phyloP scores from a whole-genome alignment of 2,329 filamentous ascomycete species.

The Colletotrichum sp. region DNA sequence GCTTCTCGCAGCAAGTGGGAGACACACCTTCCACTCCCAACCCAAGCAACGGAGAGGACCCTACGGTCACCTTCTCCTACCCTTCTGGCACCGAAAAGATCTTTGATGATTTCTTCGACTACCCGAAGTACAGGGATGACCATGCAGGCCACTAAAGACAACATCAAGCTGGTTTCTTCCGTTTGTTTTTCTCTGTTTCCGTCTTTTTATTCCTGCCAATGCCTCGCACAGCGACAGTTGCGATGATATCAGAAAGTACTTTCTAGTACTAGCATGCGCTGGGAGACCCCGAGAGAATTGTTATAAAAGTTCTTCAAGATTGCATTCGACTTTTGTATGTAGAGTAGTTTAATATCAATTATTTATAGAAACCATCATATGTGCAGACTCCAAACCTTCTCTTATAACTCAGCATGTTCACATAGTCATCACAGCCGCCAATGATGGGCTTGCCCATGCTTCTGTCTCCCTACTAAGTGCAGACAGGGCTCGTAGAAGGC shows the following conservation, averaged over 20 bases:
- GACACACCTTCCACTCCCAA: neutral
- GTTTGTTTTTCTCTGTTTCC: neutral
- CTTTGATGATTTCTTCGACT: neutral
- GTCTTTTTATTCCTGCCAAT: neutral
- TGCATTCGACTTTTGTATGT: neutral
- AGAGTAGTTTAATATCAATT: neutral
- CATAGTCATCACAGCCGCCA: neutral
- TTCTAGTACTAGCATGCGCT: neutral
- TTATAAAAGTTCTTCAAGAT: neutral
- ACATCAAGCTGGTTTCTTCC: fast-evolving
- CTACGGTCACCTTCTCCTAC: neutral
- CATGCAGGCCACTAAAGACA: neutral
- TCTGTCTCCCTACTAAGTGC: neutral
- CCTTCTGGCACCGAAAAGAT: neutral
- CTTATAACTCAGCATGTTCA: neutral
- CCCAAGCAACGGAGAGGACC: neutral
- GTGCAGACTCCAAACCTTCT: neutral
- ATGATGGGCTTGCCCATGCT: neutral
- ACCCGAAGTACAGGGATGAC: neutral
- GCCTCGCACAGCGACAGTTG: neutral
- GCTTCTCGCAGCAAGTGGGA: neutral
- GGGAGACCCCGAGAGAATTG: neutral
- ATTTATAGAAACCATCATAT: neutral
- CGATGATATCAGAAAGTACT: neutral
- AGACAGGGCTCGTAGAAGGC: slow-evolving; percentile 31